Percentiles rank a stretch among this genome's conserved stretches.
Conservation (phyloP, 805 yeast species). For the Debaryomyces castellii region DNA sequence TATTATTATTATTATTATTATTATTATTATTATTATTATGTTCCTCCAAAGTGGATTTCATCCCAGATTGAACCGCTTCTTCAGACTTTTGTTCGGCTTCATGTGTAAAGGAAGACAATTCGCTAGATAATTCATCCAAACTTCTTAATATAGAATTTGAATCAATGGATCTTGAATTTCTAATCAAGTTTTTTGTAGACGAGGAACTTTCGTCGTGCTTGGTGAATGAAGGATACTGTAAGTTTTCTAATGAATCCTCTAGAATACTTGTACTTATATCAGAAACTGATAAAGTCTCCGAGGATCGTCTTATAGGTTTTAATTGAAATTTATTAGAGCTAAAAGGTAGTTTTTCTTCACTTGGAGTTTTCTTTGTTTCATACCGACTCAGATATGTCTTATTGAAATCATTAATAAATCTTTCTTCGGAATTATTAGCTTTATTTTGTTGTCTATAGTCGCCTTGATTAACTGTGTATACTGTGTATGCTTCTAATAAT, state of each 20-base stretch:
- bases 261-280: conserved; percentile 6
- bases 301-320: conserved; percentile 31
- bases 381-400: conserved; percentile 17
- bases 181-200: conserved; percentile 2
- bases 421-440: neutral
- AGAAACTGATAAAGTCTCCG: conserved; percentile 29
- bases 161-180: conserved; percentile 22
- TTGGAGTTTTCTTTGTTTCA: conserved; percentile 2
- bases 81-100: neutral
- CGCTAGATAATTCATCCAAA: conserved; percentile 28
- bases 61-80: no score
- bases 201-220: conserved; percentile 1
- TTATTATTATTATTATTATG: neutral
- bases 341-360: conserved; percentile 9
- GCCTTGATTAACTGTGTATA: no score
- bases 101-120: conserved; percentile 18
- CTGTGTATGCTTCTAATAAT: neutral
- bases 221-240: neutral
- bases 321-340: conserved; percentile 22
- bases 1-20: neutral
- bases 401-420: conserved; percentile 19
- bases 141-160: conserved; percentile 22
- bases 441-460: neutral
- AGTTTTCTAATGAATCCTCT: neutral
- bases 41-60: neutral